Evolutionary conservation across 352 stramenopile genomes (phyloP).

Genomic region (Phytophthora boehmeriae): DNA sequence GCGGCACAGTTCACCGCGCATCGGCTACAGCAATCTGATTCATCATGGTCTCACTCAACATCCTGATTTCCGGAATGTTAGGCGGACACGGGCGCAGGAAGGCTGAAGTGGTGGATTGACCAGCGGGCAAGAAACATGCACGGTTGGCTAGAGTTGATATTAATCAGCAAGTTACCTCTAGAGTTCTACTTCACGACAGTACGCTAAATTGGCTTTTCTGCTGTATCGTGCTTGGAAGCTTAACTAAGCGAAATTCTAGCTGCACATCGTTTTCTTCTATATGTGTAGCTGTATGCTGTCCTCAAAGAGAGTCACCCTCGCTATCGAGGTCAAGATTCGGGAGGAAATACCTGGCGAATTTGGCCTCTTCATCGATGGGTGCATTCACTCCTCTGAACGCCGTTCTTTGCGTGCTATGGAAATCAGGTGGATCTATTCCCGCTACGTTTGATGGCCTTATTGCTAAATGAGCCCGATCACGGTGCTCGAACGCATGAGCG

Average conservation of each 20-base stretch:
- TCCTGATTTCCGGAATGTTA: not conserved
- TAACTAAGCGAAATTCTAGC: too few relatives aligned
- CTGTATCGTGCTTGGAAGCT: too few relatives aligned
- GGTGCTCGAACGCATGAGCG: slow-evolving; percentile 1
- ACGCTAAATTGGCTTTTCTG: not conserved
- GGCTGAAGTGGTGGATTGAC: too few relatives aligned
- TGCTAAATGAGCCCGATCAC: slow-evolving; percentile 11
- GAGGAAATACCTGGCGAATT: not conserved
- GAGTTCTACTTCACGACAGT: not conserved
- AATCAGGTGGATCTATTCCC: not conserved
- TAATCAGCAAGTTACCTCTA: not conserved
- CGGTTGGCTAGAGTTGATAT: not conserved
- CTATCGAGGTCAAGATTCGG: not conserved
- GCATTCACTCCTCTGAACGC: slow-evolving; percentile 1
- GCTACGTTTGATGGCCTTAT: not conserved
- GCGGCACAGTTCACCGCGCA: not conserved
- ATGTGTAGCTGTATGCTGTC: not conserved
- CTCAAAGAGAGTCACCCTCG: not conserved
- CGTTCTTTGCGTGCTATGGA: slow-evolving; percentile 1
- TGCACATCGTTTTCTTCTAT: not conserved
- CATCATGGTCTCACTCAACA: not conserved
- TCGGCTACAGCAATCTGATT: not conserved
- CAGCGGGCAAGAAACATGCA: not conserved
- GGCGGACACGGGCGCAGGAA: too few relatives aligned
- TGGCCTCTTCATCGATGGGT: slow-evolving; percentile 2